Percentiles rank a stretch among this genome's conserved stretches.
phyloP scores from a whole-genome alignment of 192 early-diverging fungal genomes.

The Backusella liffmaniae region DNA sequence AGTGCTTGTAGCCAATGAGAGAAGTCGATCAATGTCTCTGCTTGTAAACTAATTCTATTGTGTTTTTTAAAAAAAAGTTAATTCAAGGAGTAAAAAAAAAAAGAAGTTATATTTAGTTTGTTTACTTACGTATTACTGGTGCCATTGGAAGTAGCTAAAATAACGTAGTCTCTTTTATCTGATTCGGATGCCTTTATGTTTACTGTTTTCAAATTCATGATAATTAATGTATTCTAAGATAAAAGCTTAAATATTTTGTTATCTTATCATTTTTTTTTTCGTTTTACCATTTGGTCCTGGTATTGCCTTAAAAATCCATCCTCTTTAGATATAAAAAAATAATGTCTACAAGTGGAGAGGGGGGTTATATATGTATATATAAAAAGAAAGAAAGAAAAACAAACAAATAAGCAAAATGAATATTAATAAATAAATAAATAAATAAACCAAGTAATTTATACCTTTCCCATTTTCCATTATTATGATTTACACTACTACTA shows the following conservation, averaged over 20 bases:
- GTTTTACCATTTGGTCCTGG: neutral
- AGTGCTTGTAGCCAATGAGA: constrained; percentile 16
- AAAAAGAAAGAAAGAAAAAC: neutral
- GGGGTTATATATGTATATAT: neutral
- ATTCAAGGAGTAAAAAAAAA: neutral
- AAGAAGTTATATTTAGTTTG: neutral
- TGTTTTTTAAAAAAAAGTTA: neutral
- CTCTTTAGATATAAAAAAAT: constrained; percentile 19
- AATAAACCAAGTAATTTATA: neutral
- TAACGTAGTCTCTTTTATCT: constrained; percentile 23
- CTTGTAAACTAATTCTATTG: constrained; percentile 6
- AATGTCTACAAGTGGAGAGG: neutral
- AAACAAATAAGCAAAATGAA: neutral
- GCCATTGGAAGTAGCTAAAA: constrained; percentile 1
- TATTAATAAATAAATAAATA: neutral
- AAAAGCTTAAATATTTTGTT: neutral
- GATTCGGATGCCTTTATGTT: constrained; percentile 3
- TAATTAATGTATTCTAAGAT: neutral
- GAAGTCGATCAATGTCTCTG: constrained; percentile 16
- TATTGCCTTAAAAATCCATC: constrained; percentile 12
- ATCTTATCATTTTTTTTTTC: neutral
- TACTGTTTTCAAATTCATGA: constrained; percentile 8
- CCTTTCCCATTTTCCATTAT: constrained; percentile 15
- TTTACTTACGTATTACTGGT: constrained; percentile 12
- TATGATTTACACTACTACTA: constrained; percentile 8